phyloP scores from a whole-genome alignment of 2,329 filamentous ascomycete genomes.

The Cercospora beticola region DNA sequence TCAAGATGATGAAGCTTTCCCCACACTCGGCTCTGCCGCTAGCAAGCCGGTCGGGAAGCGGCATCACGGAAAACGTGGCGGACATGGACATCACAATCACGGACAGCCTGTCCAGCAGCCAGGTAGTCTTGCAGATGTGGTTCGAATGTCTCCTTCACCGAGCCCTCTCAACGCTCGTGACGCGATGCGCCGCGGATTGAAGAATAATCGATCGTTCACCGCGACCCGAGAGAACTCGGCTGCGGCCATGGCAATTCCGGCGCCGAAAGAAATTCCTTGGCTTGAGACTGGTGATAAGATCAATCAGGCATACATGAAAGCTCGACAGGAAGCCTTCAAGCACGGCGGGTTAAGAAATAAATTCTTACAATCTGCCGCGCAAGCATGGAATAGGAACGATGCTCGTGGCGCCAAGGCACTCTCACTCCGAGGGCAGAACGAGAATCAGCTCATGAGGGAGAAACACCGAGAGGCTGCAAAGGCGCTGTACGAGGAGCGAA shows the following conservation, averaged over 20 bases:
- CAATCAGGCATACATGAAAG: conserved; percentile 93
- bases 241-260: conserved; percentile 78
- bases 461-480: conserved; percentile 91
- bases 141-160: conserved; percentile 92
- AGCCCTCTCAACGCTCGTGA: conserved; percentile 49
- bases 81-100: conserved; percentile 64
- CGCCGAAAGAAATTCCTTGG: conserved; percentile 93
- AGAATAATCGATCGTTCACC: conserved; percentile 65
- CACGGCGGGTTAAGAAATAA: conserved; percentile 96
- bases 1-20: conserved; percentile 94
- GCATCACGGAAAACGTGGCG: conserved; percentile 86
- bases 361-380: conserved; percentile 92
- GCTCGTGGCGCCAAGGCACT: conserved; percentile 93
- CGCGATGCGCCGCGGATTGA: conserved; percentile 54
- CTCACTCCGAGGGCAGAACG: conserved; percentile 88
- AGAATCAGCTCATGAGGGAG: conserved; percentile 96
- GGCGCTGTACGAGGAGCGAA: conserved; percentile 90
- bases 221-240: conserved; percentile 71
- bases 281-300: conserved; percentile 86
- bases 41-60: conserved; percentile 75
- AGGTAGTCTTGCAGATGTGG: conserved; percentile 85
- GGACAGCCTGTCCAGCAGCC: conserved; percentile 71
- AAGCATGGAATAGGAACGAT: conserved; percentile 98
- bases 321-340: conserved; percentile 92
- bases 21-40: conserved; percentile 75